Evolutionary conservation across 1,284 basidiomycete species (phyloP), one percentile per base, ranked within the genome.

Genomic region (Puccinia coronata): DNA sequence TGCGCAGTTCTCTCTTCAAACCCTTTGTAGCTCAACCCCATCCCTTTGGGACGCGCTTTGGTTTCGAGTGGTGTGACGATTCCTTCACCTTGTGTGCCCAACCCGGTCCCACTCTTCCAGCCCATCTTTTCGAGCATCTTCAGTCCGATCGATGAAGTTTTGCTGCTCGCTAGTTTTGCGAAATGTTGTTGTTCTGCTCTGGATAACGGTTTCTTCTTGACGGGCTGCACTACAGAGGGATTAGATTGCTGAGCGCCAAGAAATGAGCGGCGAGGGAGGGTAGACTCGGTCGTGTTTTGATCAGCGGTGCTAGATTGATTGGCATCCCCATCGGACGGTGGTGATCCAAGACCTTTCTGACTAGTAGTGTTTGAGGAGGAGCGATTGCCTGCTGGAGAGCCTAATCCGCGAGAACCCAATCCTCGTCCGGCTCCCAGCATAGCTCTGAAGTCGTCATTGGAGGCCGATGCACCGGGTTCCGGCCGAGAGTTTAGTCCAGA

Each of bases 61-160:
- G 89, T 91, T 85, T 96, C 93, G 14, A 98, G 89, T 0, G 95
- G 95, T 0, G 92, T 91, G 4, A 95, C 91, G 80, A 96, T 95
- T 84, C 95, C 95, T 84, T 92, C 91, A 9, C 92, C 92, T 1
- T 89, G 87, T 0, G 89, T 87, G 84, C 95, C 96, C 23, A 98
- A 88, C 85, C 96, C 96, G 28, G 90, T 90, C 9, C 96, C 89
- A n/a, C 91, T 88, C 84, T 92, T 88, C 95, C 96, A 98, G 18
- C 96, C 95, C 91, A 95, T 94, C 87, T 95, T 96, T 57, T 91
- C 90, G n/a, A 98, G 90, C 90, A 98, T 90, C 78, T 91, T 91
- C 14, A 94, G 92, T 84, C 94, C 96, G 83, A 94, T 92, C 0
- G 91, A 89, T 31, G 90, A 89, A 41, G 81, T 65, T 28, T 82